Percentiles rank a stretch among this genome's conserved stretches.
Evolutionary conservation across 1,284 basidiomycete genomes (phyloP).

Genomic region (Rhodotorula sp.): DNA sequence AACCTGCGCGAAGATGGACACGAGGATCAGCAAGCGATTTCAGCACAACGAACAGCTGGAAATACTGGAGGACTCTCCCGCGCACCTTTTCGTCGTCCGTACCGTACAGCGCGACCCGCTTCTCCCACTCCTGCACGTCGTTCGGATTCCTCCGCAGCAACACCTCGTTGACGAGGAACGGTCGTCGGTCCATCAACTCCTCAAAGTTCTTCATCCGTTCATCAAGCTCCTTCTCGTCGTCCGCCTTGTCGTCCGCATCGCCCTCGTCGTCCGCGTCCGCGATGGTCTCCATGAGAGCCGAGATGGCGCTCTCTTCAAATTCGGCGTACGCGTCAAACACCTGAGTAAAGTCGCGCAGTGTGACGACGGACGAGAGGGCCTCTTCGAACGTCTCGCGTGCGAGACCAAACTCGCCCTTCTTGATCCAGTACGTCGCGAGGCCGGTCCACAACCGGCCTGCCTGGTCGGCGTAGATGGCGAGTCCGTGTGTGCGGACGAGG

Average conservation of each 20-base stretch:
- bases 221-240: slow-evolving; percentile 85
- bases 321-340: slow-evolving; percentile 97
- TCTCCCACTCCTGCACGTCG: slow-evolving; percentile 99
- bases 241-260: slow-evolving; percentile 67
- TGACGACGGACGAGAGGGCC: slow-evolving; percentile 80
- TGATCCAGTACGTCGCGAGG: slow-evolving; percentile 97
- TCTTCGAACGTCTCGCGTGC: slow-evolving; percentile 79
- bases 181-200: slow-evolving; percentile 88
- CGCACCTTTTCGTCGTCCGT: slow-evolving; percentile 84
- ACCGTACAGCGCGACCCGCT: slow-evolving; percentile 89
- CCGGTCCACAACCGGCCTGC: slow-evolving; percentile 95
- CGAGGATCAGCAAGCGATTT: background rate
- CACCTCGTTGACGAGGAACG: slow-evolving; percentile 96
- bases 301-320: slow-evolving; percentile 87
- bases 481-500: slow-evolving; percentile 80
- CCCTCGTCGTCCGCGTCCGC: slow-evolving; percentile 59
- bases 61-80: background rate
- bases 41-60: background rate
- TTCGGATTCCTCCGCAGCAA: slow-evolving; percentile 90
- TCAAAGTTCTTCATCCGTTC: slow-evolving; percentile 89
- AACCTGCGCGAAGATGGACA: slow-evolving; percentile 57
- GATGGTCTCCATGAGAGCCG: slow-evolving; percentile 84
- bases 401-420: slow-evolving; percentile 86
- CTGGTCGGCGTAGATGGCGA: slow-evolving; percentile 90
- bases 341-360: slow-evolving; percentile 95